Base-by-base conservation (phyloP, 768 basidiomycete genomes). In the Psilocybe sp. region DNA sequence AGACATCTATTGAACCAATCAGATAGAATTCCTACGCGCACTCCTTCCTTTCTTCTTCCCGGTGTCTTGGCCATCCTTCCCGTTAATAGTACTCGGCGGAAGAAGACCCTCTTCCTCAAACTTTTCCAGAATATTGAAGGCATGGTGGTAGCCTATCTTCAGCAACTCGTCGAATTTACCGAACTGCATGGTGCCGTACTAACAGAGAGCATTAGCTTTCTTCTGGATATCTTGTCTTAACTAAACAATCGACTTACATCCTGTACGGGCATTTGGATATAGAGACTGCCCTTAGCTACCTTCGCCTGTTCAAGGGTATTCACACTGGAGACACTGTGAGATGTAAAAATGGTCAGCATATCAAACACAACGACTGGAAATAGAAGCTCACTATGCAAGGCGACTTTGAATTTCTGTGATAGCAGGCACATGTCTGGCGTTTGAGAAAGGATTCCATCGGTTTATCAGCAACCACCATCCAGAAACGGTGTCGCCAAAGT, bases 301-400 rank as follows among this genome's bases (percentile, higher is more conserved):
- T 98, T 98, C n/a, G 93, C 95, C 55, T 96, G 94, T 66, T 97
- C 94, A 6, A 98, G 74, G 1, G 92, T 96, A 62, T 85, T 91
- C 31, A 98, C 94, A 55, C 92, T 93, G 57, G 97, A 96, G 1
- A 98, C 95, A 65, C 95, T 98, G 49, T 6, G 34, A n/a, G 40
- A 28, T 47, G 16, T n/a, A 34, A 44, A 33, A 47, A 15, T 38
- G 34, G 20, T 65, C 32, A 59, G 49, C 33, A 18, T 5, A 23
- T 40, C 31, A 28, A 48, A 28, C n/a, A 3, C 23, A 15, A 15
- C 5, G 34, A 40, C 18, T 4, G 43, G 44, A 55, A 40, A 13
- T 20, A 10, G n/a, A 18, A 1, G 79, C 93, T 56, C 60, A 97
- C 95, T 98, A 99, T 46, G 96, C 92, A 41, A 99, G 77, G 12